Conservation (phyloP, 352 stramenopile genomes). For the Elongisporangium anandrum region DNA sequence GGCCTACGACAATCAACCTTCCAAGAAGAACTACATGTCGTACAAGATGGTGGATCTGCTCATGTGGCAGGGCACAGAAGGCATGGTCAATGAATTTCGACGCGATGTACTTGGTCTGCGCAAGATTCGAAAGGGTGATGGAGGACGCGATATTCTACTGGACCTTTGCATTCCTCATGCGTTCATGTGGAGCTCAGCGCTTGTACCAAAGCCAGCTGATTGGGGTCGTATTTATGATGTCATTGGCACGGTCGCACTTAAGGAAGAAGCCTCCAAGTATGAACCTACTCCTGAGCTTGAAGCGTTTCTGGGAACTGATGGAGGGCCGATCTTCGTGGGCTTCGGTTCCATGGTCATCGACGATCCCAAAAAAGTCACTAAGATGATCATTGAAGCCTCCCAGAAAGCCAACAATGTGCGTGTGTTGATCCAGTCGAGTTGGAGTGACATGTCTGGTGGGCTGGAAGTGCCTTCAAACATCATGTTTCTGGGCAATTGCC, state of each 20-base stretch:
- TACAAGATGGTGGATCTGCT: slow-evolving; percentile 88
- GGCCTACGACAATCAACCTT: slow-evolving; percentile 58
- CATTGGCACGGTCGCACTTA: slow-evolving; percentile 75
- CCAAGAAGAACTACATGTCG: slow-evolving; percentile 72
- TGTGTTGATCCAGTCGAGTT: slow-evolving; percentile 89
- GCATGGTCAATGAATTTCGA: slow-evolving; percentile 85
- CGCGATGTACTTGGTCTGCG: slow-evolving; percentile 43
- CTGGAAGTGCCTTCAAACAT: slow-evolving; percentile 47
- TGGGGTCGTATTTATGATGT: slow-evolving; percentile 88
- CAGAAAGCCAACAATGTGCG: slow-evolving; percentile 41
- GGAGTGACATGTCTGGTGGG: slow-evolving; percentile 70
- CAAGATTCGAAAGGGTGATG: slow-evolving; percentile 62
- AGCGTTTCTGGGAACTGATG: slow-evolving; percentile 57
- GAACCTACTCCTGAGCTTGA: slow-evolving; percentile 48
- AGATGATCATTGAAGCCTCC: slow-evolving; percentile 86
- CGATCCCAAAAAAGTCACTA: slow-evolving; percentile 56
- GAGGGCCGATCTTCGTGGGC: slow-evolving; percentile 89
- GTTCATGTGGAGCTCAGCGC: slow-evolving; percentile 87
- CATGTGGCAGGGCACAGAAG: slow-evolving; percentile 61
- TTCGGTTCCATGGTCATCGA: slow-evolving; percentile 93
- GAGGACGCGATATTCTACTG: slow-evolving; percentile 50
- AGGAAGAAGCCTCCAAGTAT: slow-evolving; percentile 37
- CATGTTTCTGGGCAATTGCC: slow-evolving; percentile 63
- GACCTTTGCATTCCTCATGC: slow-evolving; percentile 76
- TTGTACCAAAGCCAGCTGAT: slow-evolving; percentile 87